A percentile compares a stretch with the other conserved stretches of the same genome.
phyloP scores from a whole-genome alignment of 2,329 filamentous ascomycete genomes.

The Macrophomina tecta region DNA sequence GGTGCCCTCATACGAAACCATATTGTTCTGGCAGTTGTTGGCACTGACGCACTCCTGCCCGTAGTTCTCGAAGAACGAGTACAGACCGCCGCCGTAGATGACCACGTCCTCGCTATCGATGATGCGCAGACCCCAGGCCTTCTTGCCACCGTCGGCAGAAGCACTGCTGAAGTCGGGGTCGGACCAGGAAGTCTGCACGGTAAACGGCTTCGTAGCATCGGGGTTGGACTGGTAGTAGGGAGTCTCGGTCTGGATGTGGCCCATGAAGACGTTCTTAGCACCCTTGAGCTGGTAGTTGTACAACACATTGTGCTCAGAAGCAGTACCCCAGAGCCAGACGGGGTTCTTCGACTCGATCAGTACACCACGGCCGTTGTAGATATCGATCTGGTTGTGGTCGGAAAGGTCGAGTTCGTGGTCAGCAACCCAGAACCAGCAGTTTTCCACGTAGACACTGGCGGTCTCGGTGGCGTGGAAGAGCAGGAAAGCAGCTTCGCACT shows the following conservation, averaged over 20 bases:
- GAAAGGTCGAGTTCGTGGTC: conserved; percentile 84
- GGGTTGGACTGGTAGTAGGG: conserved; percentile 75
- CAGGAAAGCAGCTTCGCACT: conserved; percentile 76
- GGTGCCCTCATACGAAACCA: conserved; percentile 52
- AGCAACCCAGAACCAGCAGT: conserved; percentile 87
- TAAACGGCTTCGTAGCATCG: conserved; percentile 63
- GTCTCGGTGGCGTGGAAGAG: conserved; percentile 62
- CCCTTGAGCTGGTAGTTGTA: conserved; percentile 73
- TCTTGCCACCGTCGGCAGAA: conserved; percentile 38
- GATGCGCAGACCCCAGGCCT: conserved; percentile 55
- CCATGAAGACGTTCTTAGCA: conserved; percentile 67
- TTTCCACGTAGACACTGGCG: conserved; percentile 79
- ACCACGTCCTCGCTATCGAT: conserved; percentile 49
- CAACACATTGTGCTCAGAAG: conserved; percentile 69
- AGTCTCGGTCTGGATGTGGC: conserved; percentile 72
- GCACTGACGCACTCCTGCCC: conserved; percentile 54
- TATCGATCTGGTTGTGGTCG: conserved; percentile 76
- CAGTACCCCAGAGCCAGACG: conserved; percentile 75
- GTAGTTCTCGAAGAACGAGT: conserved; percentile 66
- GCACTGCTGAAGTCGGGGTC: conserved; percentile 52
- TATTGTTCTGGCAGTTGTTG: conserved; percentile 59
- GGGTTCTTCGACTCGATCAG: conserved; percentile 77
- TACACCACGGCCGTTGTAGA: conserved; percentile 88
- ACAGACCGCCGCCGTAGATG: conserved; percentile 59
- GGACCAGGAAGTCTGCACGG: conserved; percentile 48